Base-by-base conservation (phyloP, 768 basidiomycete species). In the Boletus rubroflammeus region DNA sequence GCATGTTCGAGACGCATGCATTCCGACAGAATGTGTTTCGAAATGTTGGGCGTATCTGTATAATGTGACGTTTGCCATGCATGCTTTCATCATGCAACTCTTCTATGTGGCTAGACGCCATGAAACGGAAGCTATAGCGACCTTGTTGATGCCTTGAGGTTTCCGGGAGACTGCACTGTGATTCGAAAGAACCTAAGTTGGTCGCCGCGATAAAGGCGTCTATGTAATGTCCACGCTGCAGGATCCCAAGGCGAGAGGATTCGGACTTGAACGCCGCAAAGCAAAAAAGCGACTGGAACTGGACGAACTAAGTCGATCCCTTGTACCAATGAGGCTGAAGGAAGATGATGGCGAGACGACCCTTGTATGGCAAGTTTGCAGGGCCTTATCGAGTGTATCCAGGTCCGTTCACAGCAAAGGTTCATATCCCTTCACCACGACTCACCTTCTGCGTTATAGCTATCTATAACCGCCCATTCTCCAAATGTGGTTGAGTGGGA, bases 41-140 rank as follows among this genome's bases (percentile, higher is more conserved):
- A 47, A 36, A 44, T 13, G n/a, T 36, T 9, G 32, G 58, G 59
- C 45, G 51, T 40, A 45, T 43, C 38, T 45, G 42, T n/a, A 43
- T 32, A 40, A 49, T 61, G 60, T 51, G 56, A 42, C 15, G 9
- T 34, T 44, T n/a, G 32, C 1, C 8, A 35, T 32, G 19, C 47
- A n/a, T n/a, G 11, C 25, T 11, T 36, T n/a, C 23, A 35, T 23
- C 17, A 17, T 26, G 5, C 17, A 11, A 13, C 25, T n/a, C 17
- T 25, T n/a, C 47, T 34, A 23, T 34, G 11, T 36, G 15, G 17
- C 3, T 36, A 38, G 41, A 26, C 34, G 29, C 28, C 3, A 13
- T 32, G 36, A 25, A 38, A 45, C 38, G 17, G 34, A 28, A 48
- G 23, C 19, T 26, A 21, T 13, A 1, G 8, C n/a, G 26, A 23